Conservation (phyloP, 2,329 filamentous ascomycete genomes). For the Domatiomyces catenatus region DNA sequence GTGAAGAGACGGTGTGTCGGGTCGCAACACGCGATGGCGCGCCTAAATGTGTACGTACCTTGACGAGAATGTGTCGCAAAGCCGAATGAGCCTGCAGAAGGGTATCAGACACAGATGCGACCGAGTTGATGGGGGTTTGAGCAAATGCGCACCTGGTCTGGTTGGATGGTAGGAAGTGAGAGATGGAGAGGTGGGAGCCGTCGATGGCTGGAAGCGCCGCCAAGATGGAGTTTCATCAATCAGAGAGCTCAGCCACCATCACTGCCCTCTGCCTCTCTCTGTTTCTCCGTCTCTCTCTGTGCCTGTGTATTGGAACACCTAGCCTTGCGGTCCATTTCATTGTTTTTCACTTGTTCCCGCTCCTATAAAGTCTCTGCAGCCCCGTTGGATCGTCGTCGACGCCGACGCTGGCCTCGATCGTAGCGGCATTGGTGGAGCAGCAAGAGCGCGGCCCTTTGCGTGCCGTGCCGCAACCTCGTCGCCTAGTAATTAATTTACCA, state of each 20-base stretch:
- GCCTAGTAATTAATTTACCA: neutral
- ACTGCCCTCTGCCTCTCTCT: neutral
- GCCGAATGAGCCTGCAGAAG: slow-evolving; percentile 2
- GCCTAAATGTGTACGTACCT: slow-evolving; percentile 12
- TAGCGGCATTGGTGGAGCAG: neutral
- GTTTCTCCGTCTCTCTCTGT: neutral
- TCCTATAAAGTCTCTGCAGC: neutral
- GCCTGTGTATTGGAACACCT: neutral
- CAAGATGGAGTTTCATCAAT: slow-evolving; percentile 6
- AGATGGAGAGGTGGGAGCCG: slow-evolving; percentile 6
- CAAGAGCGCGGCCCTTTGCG: neutral
- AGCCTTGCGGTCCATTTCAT: neutral
- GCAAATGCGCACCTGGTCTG: slow-evolving; percentile 7
- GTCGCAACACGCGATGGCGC: slow-evolving; percentile 5
- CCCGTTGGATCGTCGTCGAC: neutral
- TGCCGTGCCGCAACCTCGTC: neutral
- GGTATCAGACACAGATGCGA: slow-evolving; percentile 12
- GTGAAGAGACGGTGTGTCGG: neutral
- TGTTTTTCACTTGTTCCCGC: neutral
- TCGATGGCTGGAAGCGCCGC: slow-evolving; percentile 5
- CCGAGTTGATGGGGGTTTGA: slow-evolving; percentile 3
- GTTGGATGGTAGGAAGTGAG: slow-evolving; percentile 4
- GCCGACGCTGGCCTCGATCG: neutral
- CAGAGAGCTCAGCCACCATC: slow-evolving; percentile 2
- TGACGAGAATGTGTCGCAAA: slow-evolving; percentile 6